phyloP scores from a whole-genome alignment of 179 eudicot species.

The Dionaea muscipula region DNA sequence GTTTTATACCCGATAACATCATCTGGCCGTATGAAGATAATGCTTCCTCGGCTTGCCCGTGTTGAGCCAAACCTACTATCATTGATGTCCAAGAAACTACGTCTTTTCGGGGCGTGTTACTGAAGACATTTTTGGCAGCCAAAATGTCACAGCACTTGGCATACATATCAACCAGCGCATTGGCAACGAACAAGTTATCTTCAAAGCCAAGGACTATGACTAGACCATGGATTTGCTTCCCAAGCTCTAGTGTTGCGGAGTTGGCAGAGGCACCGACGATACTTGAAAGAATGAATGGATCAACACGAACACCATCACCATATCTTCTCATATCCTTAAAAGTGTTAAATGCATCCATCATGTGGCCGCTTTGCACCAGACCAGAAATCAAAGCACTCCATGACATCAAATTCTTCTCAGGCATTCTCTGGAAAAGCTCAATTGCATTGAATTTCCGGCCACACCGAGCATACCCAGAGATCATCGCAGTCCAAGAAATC shows the following conservation, averaged over 20 bases:
- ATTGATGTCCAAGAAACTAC: constrained; percentile 83
- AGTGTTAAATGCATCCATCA: constrained; percentile 28
- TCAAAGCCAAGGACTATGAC: constrained; percentile 52
- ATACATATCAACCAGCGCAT: constrained; percentile 71
- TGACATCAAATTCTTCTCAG: constrained; percentile 29
- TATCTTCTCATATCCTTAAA: constrained; percentile 45
- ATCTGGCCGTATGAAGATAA: constrained; percentile 49
- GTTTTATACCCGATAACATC: constrained; percentile 45
- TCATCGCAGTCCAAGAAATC: constrained; percentile 56
- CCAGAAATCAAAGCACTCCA: constrained; percentile 94
- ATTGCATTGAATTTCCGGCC: constrained; percentile 41
- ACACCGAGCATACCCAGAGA: constrained; percentile 47
- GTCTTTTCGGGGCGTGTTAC: constrained; percentile 30
- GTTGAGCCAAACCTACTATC: constrained; percentile 75
- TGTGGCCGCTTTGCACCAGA: constrained; percentile 53
- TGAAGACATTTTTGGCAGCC: constrained; percentile 40
- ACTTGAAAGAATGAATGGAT: constrained; percentile 50
- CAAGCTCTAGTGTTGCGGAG: constrained; percentile 46
- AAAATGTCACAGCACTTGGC: constrained; percentile 70
- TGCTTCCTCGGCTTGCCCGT: constrained; percentile 61
- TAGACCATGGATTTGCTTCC: constrained; percentile 60
- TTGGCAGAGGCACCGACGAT: constrained; percentile 51
- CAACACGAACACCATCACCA: constrained; percentile 22
- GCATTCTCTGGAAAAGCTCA: constrained; percentile 37
- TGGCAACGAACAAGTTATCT: constrained; percentile 33